These are phyloP conservation scores for Aspergillus flavus DNA, from an alignment of 2,329 filamentous ascomycete genomes.

Conservation along the genomic window DNA sequence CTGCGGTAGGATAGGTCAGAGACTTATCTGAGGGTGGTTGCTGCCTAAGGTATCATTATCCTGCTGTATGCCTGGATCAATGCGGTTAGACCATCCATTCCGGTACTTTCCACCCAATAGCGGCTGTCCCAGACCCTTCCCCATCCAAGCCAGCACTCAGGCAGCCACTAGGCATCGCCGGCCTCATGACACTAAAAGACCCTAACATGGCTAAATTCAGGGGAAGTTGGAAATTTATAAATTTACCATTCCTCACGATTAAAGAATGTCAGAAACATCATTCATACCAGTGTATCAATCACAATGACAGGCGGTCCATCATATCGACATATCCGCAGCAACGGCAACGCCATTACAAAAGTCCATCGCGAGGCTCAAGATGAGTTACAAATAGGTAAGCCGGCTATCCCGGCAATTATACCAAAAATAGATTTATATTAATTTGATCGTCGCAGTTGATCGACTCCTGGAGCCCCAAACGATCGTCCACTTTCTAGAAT, in stretches of 20 bases:
- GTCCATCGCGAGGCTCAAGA: background rate
- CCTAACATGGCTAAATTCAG: background rate
- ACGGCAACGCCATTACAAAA: background rate
- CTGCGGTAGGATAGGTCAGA: too few species aligned
- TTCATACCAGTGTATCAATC: background rate
- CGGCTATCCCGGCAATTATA: background rate
- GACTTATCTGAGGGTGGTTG: too few species aligned
- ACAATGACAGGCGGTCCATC: background rate
- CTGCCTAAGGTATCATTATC: too few species aligned
- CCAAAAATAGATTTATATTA: background rate
- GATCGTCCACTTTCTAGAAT: conserved; percentile 22
- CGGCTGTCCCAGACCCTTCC: too few species aligned
- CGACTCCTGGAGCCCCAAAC: conserved; percentile 31
- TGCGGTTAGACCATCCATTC: too few species aligned
- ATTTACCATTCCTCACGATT: background rate
- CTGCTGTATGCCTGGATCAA: too few species aligned
- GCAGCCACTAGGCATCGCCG: background rate
- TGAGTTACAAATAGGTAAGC: background rate
- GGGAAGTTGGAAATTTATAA: background rate
- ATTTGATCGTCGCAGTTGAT: conserved; percentile 23
- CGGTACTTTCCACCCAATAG: too few species aligned
- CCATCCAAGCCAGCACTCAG: background rate
- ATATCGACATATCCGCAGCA: background rate
- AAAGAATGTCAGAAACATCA: background rate
- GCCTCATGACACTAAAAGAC: background rate